A percentile compares a stretch with the other conserved stretches of the same genome.
Evolutionary conservation across 768 basidiomycete genomes (phyloP).

Genomic region (Galerina sulciceps): DNA sequence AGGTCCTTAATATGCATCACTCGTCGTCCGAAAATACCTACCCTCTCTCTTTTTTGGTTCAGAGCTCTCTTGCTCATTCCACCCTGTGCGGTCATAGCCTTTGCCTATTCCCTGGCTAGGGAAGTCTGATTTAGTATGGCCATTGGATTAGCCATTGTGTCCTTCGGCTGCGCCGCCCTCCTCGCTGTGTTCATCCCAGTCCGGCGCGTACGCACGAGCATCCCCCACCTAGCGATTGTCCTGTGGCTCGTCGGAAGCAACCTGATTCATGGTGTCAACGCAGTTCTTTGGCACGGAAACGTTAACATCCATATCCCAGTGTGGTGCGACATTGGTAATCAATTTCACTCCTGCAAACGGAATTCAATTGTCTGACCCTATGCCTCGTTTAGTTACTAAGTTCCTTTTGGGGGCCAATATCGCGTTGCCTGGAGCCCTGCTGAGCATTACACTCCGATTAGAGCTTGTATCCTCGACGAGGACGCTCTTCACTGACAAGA

Average conservation of each 20-base stretch:
- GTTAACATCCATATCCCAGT: conserved; percentile 45
- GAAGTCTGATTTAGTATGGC: conserved; percentile 31
- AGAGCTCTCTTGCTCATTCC: conserved; percentile 6
- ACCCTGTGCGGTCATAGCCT: conserved; percentile 4
- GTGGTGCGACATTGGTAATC: conserved; percentile 73
- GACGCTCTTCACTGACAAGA: conserved; percentile 32
- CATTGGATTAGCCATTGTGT: conserved; percentile 40
- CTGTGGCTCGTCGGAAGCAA: conserved; percentile 55
- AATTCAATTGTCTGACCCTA: not conserved
- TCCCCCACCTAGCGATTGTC: conserved; percentile 51
- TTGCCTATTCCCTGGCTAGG: conserved; percentile 11
- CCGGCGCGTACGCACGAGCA: conserved; percentile 49
- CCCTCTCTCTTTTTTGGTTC: conserved; percentile 14
- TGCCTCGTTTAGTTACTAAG: conserved; percentile 52
- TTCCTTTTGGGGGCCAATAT: conserved; percentile 53
- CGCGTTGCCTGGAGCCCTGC: conserved; percentile 61
- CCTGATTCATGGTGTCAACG: conserved; percentile 58
- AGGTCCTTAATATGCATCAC: conserved; percentile 26
- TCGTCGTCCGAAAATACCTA: conserved; percentile 10
- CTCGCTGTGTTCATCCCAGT: conserved; percentile 44
- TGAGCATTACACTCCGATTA: conserved; percentile 60
- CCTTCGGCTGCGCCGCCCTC: conserved; percentile 48
- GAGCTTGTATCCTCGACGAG: conserved; percentile 56
- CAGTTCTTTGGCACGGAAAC: conserved; percentile 65
- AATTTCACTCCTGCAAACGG: not conserved